Percentiles rank a stretch among this genome's conserved stretches.
Evolutionary conservation across 2,329 filamentous ascomycete genomes (phyloP).

Genomic region (Colletotrichum zoysiae): DNA sequence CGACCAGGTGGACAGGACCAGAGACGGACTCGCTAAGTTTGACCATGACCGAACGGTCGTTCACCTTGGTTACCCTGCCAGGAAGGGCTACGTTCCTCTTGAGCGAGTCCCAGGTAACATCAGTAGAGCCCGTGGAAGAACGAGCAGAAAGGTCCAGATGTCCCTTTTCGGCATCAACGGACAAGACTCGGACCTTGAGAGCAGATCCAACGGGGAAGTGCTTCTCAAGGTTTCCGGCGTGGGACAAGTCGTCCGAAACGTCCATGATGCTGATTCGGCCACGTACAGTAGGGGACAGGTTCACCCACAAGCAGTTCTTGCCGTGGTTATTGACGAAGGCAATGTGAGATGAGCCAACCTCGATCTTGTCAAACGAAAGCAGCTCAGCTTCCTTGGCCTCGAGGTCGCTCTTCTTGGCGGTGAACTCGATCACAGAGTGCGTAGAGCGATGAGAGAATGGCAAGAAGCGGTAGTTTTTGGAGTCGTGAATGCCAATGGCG

Average conservation of each 20-base stretch:
- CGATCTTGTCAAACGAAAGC: conserved; percentile 79
- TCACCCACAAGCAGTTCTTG: conserved; percentile 88
- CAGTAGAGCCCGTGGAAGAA: conserved; percentile 67
- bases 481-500: conserved; percentile 89
- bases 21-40: conserved; percentile 86
- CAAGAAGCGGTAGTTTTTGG: conserved; percentile 89
- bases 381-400: conserved; percentile 60
- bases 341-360: conserved; percentile 77
- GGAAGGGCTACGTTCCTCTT: conserved; percentile 85
- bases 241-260: conserved; percentile 86
- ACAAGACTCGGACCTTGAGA: conserved; percentile 81
- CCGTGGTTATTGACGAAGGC: conserved; percentile 93
- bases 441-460: conserved; percentile 88
- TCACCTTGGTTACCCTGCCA: conserved; percentile 86
- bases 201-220: conserved; percentile 94
- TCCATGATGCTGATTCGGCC: conserved; percentile 87
- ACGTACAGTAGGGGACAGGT: conserved; percentile 87
- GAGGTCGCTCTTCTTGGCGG: conserved; percentile 79
- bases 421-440: conserved; percentile 89
- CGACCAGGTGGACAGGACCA: conserved; percentile 83
- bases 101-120: conserved; percentile 77
- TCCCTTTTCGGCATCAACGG: conserved; percentile 78
- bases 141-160: conserved; percentile 87
- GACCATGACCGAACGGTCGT: conserved; percentile 85
- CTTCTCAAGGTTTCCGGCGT: conserved; percentile 78